phyloP scores from a whole-genome alignment of 306 rosid species.

The Castanea crenata region DNA sequence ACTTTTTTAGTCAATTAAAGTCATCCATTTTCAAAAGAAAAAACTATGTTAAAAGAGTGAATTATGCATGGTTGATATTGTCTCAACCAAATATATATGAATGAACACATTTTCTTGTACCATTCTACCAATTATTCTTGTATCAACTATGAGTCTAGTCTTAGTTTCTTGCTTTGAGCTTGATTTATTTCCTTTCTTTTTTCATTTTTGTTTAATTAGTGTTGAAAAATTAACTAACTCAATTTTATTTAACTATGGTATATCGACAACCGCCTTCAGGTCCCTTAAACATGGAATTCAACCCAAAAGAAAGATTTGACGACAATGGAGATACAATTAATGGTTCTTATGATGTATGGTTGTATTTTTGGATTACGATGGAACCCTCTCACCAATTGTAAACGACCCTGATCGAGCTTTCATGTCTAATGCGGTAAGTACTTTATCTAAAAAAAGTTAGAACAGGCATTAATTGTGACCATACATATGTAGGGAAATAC shows the following conservation, averaged over 20 bases:
- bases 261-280: constrained; percentile 10
- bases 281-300: constrained; percentile 18
- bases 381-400: constrained; percentile 55
- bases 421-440: constrained; percentile 45
- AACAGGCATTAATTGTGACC: too few species aligned
- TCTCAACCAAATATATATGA: too few species aligned
- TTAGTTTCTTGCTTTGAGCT: too few species aligned
- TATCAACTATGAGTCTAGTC: too few species aligned
- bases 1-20: too few species aligned
- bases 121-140: too few species aligned
- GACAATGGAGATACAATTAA: constrained; percentile 17
- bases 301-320: not conserved
- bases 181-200: not conserved
- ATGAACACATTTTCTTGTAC: too few species aligned
- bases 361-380: constrained; percentile 62
- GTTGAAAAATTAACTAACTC: not conserved
- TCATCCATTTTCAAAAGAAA: too few species aligned
- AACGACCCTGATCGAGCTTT: constrained; percentile 46
- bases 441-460: too few species aligned
- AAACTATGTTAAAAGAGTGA: too few species aligned
- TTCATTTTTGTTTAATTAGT: not conserved
- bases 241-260: constrained; percentile 6
- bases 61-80: too few species aligned
- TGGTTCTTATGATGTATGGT: constrained; percentile 39
- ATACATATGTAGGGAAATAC: not conserved